phyloP scores from a whole-genome alignment of 2,329 filamentous ascomycete species.

The Phoma sp. region DNA sequence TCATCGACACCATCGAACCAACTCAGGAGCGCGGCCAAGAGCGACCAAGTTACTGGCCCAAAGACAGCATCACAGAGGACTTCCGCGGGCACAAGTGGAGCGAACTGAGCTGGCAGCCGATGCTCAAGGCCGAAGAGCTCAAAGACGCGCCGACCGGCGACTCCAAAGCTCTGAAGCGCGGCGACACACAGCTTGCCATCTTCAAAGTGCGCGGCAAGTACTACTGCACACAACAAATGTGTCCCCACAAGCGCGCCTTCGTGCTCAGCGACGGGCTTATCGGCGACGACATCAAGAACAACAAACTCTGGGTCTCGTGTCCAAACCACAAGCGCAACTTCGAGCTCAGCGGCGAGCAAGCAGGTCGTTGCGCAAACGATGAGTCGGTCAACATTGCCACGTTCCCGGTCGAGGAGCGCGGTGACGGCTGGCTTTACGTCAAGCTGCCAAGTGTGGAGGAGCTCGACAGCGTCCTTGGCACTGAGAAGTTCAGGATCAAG shows the following conservation, averaged over 20 bases:
- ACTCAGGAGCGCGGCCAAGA: conserved; percentile 75
- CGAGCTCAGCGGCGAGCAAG: conserved; percentile 69
- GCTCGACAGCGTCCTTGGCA: conserved; percentile 79
- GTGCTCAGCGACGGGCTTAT: conserved; percentile 86
- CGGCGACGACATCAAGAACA: conserved; percentile 66
- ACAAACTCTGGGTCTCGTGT: conserved; percentile 83
- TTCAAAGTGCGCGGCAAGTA: conserved; percentile 82
- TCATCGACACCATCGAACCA: conserved; percentile 70
- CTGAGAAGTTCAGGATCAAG: conserved; percentile 77
- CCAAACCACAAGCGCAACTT: conserved; percentile 92
- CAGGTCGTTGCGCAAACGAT: conserved; percentile 78
- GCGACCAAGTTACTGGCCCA: conserved; percentile 79
- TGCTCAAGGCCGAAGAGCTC: conserved; percentile 75
- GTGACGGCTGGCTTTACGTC: conserved; percentile 79
- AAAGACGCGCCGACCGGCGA: conserved; percentile 72
- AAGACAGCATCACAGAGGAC: conserved; percentile 70
- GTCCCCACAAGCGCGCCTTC: conserved; percentile 88
- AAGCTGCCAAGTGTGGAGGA: conserved; percentile 81
- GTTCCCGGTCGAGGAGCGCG: conserved; percentile 76
- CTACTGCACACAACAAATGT: conserved; percentile 93
- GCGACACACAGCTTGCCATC: conserved; percentile 86
- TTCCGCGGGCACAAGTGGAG: conserved; percentile 75
- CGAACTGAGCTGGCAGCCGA: conserved; percentile 76
- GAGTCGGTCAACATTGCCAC: conserved; percentile 78
- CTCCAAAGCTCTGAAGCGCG: conserved; percentile 79